A percentile compares a stretch with the other conserved stretches of the same genome.
These are phyloP conservation scores for Penicillium sp. DNA, from an alignment of 2,329 filamentous ascomycete genomes.

Conservation along the genomic window DNA sequence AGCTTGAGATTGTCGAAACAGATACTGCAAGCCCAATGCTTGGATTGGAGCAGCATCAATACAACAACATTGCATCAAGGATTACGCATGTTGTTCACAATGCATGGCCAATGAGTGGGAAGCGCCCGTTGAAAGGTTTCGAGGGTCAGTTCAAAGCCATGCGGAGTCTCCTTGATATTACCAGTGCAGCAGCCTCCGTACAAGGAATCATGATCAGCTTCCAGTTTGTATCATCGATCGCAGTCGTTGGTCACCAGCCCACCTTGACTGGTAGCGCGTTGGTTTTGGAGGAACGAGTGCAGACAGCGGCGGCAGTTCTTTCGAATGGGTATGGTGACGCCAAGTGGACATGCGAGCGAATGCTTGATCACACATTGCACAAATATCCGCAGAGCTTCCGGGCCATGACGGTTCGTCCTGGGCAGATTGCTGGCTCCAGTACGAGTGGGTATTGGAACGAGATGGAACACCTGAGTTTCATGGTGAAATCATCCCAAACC, in stretches of 20 bases:
- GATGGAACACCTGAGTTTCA: background rate
- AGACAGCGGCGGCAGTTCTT: background rate
- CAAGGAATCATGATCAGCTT: background rate
- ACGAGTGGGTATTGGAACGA: slow-evolving; percentile 1
- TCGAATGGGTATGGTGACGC: background rate
- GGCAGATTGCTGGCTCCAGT: background rate
- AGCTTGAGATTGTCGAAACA: slow-evolving; percentile 3
- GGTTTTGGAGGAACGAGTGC: background rate
- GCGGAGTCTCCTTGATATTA: background rate
- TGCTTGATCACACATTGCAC: background rate
- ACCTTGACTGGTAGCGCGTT: background rate
- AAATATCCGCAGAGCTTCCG: background rate
- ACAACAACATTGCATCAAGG: background rate
- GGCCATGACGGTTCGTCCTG: background rate
- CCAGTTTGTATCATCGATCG: slow-evolving; percentile 16
- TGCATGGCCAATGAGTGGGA: background rate
- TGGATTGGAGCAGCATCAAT: background rate
- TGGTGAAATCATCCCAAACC: background rate
- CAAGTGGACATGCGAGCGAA: background rate
- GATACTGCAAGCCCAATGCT: background rate
- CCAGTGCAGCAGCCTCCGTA: background rate
- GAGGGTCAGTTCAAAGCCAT: background rate
- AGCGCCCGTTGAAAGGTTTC: background rate
- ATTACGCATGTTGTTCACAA: slow-evolving; percentile 12
- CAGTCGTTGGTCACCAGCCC: background rate